A percentile compares a stretch with the other conserved stretches of the same genome.
phyloP scores from a whole-genome alignment of 208 protist species.

The Blechomonas ayalai region DNA sequence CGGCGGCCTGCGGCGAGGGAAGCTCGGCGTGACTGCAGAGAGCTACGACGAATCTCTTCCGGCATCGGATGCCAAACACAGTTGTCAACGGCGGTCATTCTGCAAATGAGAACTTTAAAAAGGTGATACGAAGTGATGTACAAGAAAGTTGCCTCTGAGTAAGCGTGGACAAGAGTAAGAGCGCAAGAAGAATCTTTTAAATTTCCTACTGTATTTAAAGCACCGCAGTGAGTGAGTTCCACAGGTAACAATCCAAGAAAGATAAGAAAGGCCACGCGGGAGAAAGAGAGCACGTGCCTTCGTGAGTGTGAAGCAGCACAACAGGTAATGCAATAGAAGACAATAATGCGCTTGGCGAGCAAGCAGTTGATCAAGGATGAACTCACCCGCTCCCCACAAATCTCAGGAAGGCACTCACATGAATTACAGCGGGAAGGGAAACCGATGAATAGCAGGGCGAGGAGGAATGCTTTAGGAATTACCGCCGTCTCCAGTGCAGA shows the following conservation, averaged over 20 bases:
- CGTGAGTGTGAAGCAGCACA: no score
- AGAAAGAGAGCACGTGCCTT: no score
- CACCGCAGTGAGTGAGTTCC: not conserved
- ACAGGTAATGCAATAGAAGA: not conserved
- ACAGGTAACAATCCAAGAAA: conserved; percentile 1
- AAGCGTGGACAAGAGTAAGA: no score
- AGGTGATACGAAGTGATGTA: not conserved
- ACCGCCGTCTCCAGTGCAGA: no score
- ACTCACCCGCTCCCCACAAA: not conserved
- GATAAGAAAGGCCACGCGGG: conserved; percentile 6
- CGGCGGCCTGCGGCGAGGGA: conserved; percentile 35
- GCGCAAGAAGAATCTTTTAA: no score
- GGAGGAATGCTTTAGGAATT: no score
- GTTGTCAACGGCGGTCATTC: conserved; percentile 32
- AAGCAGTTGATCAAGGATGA: not conserved
- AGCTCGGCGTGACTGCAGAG: conserved; percentile 33
- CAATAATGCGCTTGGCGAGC: conserved; percentile 2
- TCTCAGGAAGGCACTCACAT: no score
- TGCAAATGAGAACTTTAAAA: not conserved
- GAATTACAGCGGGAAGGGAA: no score
- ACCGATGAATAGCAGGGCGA: no score
- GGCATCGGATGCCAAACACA: conserved; percentile 66
- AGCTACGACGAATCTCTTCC: conserved; percentile 38
- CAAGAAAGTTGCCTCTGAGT: no score
- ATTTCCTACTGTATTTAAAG: conserved; percentile 3